Percentiles rank a stretch among this genome's conserved stretches.
Evolutionary conservation across 495 filamentous ascomycete genomes (phyloP).

Genomic region (Neurospora sp.): DNA sequence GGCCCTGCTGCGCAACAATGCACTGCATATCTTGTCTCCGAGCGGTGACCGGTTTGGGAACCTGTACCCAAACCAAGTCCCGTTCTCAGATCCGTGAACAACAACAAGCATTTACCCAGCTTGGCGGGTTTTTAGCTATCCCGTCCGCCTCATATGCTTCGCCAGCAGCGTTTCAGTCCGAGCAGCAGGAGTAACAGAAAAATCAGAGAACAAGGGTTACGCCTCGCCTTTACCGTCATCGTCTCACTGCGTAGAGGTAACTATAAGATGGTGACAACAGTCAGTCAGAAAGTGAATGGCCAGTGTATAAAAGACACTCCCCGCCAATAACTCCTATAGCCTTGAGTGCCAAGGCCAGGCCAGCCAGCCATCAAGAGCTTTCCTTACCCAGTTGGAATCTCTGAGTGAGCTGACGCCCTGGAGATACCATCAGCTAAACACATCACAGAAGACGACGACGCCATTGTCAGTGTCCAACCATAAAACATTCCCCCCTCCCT

Average conservation of each 20-base stretch:
- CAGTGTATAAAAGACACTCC: neutral
- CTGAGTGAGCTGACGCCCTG: neutral
- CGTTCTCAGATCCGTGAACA: neutral
- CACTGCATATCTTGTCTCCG: neutral
- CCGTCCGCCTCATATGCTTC: neutral
- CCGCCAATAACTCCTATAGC: neutral
- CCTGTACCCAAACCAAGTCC: neutral
- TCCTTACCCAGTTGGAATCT: neutral
- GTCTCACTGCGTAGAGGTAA: neutral
- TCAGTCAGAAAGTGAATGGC: neutral
- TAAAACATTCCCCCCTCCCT: neutral
- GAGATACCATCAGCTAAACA: neutral
- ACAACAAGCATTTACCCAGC: neutral
- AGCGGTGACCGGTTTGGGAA: neutral
- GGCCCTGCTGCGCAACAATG: neutral
- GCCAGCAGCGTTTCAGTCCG: neutral
- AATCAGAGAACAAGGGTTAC: neutral
- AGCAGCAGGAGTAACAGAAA: neutral
- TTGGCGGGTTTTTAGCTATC: neutral
- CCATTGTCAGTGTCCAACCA: neutral
- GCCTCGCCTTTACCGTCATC: neutral
- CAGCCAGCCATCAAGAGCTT: neutral
- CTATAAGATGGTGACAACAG: neutral
- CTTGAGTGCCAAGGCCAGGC: neutral
- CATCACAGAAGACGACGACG: neutral